Percentiles rank a stretch among this genome's conserved stretches.
phyloP scores from a whole-genome alignment of 2,329 filamentous ascomycete genomes.

The Amylocarpus encephaloides region DNA sequence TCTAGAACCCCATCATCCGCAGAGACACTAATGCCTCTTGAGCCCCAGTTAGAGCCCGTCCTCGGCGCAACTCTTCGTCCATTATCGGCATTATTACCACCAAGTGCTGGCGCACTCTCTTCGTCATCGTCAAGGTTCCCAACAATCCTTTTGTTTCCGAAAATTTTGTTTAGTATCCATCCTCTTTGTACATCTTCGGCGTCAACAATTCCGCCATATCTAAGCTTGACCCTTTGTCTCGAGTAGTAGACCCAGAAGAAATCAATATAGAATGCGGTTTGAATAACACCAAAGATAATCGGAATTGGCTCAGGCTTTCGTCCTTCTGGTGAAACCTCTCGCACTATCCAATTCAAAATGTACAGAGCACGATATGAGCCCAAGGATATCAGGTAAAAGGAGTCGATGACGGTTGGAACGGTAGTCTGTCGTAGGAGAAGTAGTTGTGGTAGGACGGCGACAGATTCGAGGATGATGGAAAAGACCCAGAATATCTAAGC shows the following conservation, averaged over 20 bases:
- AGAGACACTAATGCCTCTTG: constrained; percentile 59
- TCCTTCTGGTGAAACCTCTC: constrained; percentile 53
- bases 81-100: constrained; percentile 20
- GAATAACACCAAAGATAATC: constrained; percentile 79
- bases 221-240: constrained; percentile 86
- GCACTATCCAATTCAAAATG: constrained; percentile 83
- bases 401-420: constrained; percentile 92
- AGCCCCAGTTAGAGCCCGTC: constrained; percentile 45
- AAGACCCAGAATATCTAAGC: constrained; percentile 74
- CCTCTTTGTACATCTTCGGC: constrained; percentile 80
- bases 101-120: constrained; percentile 21
- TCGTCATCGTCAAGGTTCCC: constrained; percentile 22
- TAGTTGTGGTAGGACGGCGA: constrained; percentile 85
- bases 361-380: constrained; percentile 86
- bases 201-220: constrained; percentile 81
- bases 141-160: constrained; percentile 61
- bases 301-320: constrained; percentile 64
- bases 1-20: constrained; percentile 56
- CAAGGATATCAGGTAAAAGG: constrained; percentile 85
- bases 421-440: constrained; percentile 89
- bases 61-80: neutral
- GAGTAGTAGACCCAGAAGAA: constrained; percentile 98
- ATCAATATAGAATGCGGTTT: constrained; percentile 85
- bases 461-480: constrained; percentile 84
- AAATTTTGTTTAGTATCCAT: constrained; percentile 74